Conservation (phyloP, 495 filamentous ascomycete species). For the Talaromyces borbonicus region DNA sequence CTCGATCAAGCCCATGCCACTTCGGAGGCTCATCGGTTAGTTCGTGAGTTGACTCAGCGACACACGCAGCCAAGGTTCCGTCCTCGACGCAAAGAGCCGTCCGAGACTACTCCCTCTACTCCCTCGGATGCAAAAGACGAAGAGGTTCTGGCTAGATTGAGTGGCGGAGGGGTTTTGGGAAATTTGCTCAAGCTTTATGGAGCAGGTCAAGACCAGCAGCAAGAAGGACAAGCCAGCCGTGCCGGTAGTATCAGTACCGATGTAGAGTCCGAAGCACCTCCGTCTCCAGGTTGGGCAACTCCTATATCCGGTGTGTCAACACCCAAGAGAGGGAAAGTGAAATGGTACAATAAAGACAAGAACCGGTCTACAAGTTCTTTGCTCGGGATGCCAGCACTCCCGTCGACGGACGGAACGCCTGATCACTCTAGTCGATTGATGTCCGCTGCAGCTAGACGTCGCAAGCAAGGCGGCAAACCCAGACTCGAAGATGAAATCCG, state of each 20-base stretch:
- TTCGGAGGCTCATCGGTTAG: constrained; percentile 16
- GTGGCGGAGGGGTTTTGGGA: constrained; percentile 60
- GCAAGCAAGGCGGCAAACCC: constrained; percentile 20
- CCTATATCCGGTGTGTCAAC: constrained; percentile 12
- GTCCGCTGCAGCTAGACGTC: constrained; percentile 16
- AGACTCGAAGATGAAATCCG: constrained; percentile 46
- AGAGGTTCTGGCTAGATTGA: not conserved
- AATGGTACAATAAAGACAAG: constrained; percentile 23
- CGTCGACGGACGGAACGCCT: constrained; percentile 16
- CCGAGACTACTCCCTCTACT: not conserved
- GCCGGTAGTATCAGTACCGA: constrained; percentile 5
- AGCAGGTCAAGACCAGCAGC: constrained; percentile 14
- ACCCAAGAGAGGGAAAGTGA: constrained; percentile 24
- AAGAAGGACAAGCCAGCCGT: not conserved
- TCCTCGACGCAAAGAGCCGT: constrained; percentile 2
- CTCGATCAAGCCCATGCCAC: constrained; percentile 9
- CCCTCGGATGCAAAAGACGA: constrained; percentile 1
- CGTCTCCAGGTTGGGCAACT: constrained; percentile 3
- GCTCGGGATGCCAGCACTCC: constrained; percentile 19
- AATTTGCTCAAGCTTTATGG: constrained; percentile 72
- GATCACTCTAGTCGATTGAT: constrained; percentile 17
- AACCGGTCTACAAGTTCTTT: constrained; percentile 23
- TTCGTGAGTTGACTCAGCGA: constrained; percentile 14
- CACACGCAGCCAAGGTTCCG: not conserved
- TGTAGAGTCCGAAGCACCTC: constrained; percentile 3